phyloP scores from a whole-genome alignment of 805 yeast genomes.

The Lachancea mirantina region DNA sequence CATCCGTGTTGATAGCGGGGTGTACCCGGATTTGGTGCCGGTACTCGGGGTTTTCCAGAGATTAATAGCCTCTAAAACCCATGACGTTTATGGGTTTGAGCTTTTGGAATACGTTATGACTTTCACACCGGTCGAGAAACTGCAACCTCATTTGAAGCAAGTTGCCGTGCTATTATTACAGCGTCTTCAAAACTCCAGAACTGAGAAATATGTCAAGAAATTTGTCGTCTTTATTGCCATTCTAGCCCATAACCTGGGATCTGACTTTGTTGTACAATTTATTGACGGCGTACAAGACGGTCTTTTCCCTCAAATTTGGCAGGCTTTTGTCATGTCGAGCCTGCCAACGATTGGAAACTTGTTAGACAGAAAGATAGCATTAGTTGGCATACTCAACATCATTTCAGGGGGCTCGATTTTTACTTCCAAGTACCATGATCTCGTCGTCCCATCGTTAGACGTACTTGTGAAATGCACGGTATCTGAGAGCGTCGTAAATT shows the following conservation, averaged over 20 bases:
- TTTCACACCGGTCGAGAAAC: slow-evolving; percentile 41
- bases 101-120: slow-evolving; percentile 62
- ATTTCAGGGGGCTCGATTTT: slow-evolving; percentile 30
- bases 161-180: slow-evolving; percentile 71
- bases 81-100: slow-evolving; percentile 81
- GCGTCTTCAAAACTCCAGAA: slow-evolving; percentile 70
- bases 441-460: slow-evolving; percentile 39
- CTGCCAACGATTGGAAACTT: slow-evolving; percentile 42
- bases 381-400: slow-evolving; percentile 44
- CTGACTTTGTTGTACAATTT: slow-evolving; percentile 52
- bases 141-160: slow-evolving; percentile 56
- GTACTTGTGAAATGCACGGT: slow-evolving; percentile 35
- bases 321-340: slow-evolving; percentile 35
- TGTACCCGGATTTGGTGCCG: slow-evolving; percentile 54
- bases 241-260: slow-evolving; percentile 40
- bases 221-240: slow-evolving; percentile 58
- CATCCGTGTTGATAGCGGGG: slow-evolving; percentile 32
- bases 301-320: slow-evolving; percentile 45
- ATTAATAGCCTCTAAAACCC: slow-evolving; percentile 72
- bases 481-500: slow-evolving; percentile 34
- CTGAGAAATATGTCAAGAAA: slow-evolving; percentile 72
- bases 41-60: slow-evolving; percentile 95
- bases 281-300: slow-evolving; percentile 67
- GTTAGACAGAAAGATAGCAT: slow-evolving; percentile 47
- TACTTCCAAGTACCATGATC: slow-evolving; percentile 37